Base-by-base conservation (phyloP, 192 early-diverging fungal species). In the Backusella parvicylindrica region DNA sequence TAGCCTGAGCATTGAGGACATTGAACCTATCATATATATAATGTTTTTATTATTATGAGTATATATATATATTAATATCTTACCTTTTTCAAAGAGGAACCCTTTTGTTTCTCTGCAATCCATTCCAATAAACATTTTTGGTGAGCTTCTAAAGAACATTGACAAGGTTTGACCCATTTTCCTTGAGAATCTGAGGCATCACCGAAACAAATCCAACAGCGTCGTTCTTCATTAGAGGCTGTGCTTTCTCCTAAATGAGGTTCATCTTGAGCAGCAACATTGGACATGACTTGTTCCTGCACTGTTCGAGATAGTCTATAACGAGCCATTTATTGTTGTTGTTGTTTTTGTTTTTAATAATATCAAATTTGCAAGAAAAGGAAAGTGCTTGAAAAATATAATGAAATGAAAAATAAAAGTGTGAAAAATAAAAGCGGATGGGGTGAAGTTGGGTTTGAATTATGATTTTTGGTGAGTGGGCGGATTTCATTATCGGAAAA, bases 171-270 rank as follows among this genome's bases (percentile, higher is more conserved):
- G 41, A 91, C 82, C 92, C 92, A 93, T 56, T 86, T 82, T 50
- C 87, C 86, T 23, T 77, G 84, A 37, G 84, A 88, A 41, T 87
- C 87, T 41, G 78, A 74, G 7, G 90, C 86, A 43, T 91, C 91
- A 26, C 91, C 92, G 74, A 91, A 90, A 60, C 92, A 93, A 80
- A 93, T 93, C 86, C 91, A 93, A 74, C 92, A 93, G 6, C 84
- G 75, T 49, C 77, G 81, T 30, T 78, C 75, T 47, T 82, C 74
- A 35, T 56, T 28, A 36, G 75, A 68, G 3, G 40, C 73, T 23
- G n/a, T 8, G 6, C 47, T 53, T 15, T n/a, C 38, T 11, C 28
- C 53, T 13, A 60, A 60, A 60, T 60, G 53, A 60, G 53, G 53
- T 4, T 60, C 53, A 60, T 60, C 53, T 60, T 60, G 53, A 60